Evolutionary conservation across 257 asterid genomes (phyloP), one percentile per base, ranked within the genome.

Genomic region (Petrea volubilis): DNA sequence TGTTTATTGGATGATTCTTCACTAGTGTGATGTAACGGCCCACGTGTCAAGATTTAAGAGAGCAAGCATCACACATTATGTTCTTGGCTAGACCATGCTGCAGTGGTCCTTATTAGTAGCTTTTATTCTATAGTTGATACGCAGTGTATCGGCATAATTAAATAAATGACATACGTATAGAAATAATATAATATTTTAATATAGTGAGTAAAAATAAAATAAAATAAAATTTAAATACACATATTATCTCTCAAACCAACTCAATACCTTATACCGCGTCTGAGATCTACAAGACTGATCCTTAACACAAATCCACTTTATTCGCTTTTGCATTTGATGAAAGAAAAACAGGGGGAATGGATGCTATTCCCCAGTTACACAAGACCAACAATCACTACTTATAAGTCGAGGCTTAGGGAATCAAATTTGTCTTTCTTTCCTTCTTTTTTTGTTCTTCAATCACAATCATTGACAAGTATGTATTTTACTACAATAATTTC

Each of bases 381-480:
- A 56, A 62, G n/a, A n/a, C n/a, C n/a, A n/a, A n/a, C n/a, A n/a
- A n/a, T n/a, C n/a, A n/a, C n/a, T n/a, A n/a, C n/a, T n/a, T n/a
- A n/a, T n/a, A 29, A 71, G 60, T 38, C 65, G 46, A 4, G 13
- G 0, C 44, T 25, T 72, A 77, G 64, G 74, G 75, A 33, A 8
- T 68, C 73, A 57, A 68, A 68, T 72, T 27, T 20, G 50, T 8
- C 9, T 23, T 55, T 31, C 38, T 57, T 60, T 24, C 55, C 73
- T 78, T 78, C 82, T 73, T 57, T 33, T 27, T 18, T 18, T 17
- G 25, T 56, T 49, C 58, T 57, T 25, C 79, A 67, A 72, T 76
- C 79, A 15, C 77, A 72, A 80, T 80, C 84, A 68, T 55, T 71
- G 55, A 72, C 58, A 44, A 29, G 40, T 59, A 55, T 73, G 41